Base-by-base conservation (phyloP, 23 red algal species). In the Agarophyton chilense region DNA sequence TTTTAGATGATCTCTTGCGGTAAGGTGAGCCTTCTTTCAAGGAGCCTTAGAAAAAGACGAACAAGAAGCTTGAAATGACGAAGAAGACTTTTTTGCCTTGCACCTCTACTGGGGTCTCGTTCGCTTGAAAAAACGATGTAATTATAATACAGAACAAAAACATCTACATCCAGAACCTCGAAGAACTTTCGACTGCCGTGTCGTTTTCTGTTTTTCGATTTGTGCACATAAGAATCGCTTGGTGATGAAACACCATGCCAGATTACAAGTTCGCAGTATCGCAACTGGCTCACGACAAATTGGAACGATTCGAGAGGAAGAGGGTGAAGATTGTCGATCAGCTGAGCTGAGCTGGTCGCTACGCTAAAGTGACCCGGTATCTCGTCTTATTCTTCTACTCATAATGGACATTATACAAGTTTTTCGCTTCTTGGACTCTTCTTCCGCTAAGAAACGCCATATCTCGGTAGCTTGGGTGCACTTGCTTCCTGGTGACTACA, bases 1-100 rank as follows among this genome's bases (percentile, higher is more conserved):
- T 81, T 56, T 29, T 90, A 2, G 72, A 90, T 24, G 87, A 90
- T n/a, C n/a, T n/a, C n/a, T n/a, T n/a, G n/a, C n/a, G n/a, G n/a
- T n/a, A n/a, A n/a, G n/a, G n/a, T n/a, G n/a, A n/a, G n/a, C n/a
- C n/a, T n/a, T n/a, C 22, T 40, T 90, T 1, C 12, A 81, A 17
- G 29, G 87, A 54, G 72, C 72, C n/a, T 73, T 73, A 1, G 45
- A 66, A 1, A 24, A 3, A 22, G 32, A 90, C 72, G 1, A 79
- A 78, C 28, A 4, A 78, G 1, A 21, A 45, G 34, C 67, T 90
- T 40, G 71, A 90, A 42, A 66, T 90, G 72, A 72, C 17, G 5
- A 72, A 90, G 10, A 49, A 90, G 1, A 17, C 63, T 22, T 16
- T 26, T 7, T 10, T 79, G 1, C 85, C 85, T 42, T 78, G 71